Evolutionary conservation across 306 rosid species (phyloP), one percentile per base, ranked within the genome.

Genomic region (Glycine soja): DNA sequence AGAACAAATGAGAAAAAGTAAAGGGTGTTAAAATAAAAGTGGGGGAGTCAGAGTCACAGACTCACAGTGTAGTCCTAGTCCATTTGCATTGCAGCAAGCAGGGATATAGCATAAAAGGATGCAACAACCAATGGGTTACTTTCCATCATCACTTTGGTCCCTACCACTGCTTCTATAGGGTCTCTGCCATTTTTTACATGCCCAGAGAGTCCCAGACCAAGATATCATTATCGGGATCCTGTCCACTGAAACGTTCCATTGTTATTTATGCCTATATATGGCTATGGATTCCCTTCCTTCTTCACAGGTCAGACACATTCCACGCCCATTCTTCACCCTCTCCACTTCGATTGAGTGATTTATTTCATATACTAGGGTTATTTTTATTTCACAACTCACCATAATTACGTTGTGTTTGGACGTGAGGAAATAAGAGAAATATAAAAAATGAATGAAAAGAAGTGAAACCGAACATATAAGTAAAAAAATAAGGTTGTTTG

Each of bases 171-270:
- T 72, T 62, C 19, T 63, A 61, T 61, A 48, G 66, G 74, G 56
- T 81, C 16, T 24, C 13, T 65, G 75, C 8, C 14, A 80, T 5
- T 80, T 72, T 74, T 46, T 5, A 53, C 57, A 63, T 80, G 56
- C 57, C 62, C 70, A 40, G 0, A 18, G 6, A 53, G 62, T 68
- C 38, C 40, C 68, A 79, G 80, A 84, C 88, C 87, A 84, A 75
- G 40, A 67, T 54, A 88, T 88, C 87, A 65, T 24, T 62, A 83
- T 57, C 78, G 76, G 85, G 88, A 89, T 86, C 77, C 79, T 89
- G 86, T 84, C 86, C 69, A 13, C 67, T 56, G 19, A 64, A 48
- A 59, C 30, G 50, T 76, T 24, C 82, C 68, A 15, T 45, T 68
- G 8, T 82, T 75, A 75, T 46, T 81, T 54, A 64, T 24, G 30